Evolutionary conservation across 768 basidiomycete genomes (phyloP).

Genomic region (Hysterangium stoloniferum): DNA sequence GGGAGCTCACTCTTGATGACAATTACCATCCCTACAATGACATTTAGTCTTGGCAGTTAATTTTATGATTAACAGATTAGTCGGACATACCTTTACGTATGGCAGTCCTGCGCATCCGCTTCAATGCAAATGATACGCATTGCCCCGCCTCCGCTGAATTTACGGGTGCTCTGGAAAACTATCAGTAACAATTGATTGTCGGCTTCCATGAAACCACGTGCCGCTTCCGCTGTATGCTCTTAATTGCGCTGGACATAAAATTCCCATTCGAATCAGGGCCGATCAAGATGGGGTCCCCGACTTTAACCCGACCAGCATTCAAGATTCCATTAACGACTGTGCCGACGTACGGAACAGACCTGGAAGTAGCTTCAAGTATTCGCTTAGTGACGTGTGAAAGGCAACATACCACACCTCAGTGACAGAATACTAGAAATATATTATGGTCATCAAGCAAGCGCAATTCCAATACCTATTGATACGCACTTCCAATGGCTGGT

Average conservation of each 20-base stretch:
- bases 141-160: constrained; percentile 89
- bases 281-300: constrained; percentile 74
- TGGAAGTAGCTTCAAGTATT: constrained; percentile 31
- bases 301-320: constrained; percentile 64
- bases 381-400: constrained; percentile 1
- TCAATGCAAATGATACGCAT: constrained; percentile 88
- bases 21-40: constrained; percentile 64
- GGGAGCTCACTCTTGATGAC: constrained; percentile 71
- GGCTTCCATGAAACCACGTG: not conserved
- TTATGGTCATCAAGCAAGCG: not conserved
- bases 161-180: constrained; percentile 79
- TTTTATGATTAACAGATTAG: not conserved
- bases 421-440: constrained; percentile 55
- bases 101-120: constrained; percentile 71
- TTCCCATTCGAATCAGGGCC: constrained; percentile 93
- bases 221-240: constrained; percentile 93
- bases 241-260: constrained; percentile 71
- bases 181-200: too few species aligned
- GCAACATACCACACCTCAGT: constrained; percentile 43
- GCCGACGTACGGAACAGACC: constrained; percentile 82
- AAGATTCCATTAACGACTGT: constrained; percentile 82
- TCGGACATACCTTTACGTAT: constrained; percentile 64
- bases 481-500: constrained; percentile 71
- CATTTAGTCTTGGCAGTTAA: not conserved
- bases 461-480: too few species aligned